Evolutionary conservation across 75 land plant species (phyloP).

Genomic region (Picea glauca): DNA sequence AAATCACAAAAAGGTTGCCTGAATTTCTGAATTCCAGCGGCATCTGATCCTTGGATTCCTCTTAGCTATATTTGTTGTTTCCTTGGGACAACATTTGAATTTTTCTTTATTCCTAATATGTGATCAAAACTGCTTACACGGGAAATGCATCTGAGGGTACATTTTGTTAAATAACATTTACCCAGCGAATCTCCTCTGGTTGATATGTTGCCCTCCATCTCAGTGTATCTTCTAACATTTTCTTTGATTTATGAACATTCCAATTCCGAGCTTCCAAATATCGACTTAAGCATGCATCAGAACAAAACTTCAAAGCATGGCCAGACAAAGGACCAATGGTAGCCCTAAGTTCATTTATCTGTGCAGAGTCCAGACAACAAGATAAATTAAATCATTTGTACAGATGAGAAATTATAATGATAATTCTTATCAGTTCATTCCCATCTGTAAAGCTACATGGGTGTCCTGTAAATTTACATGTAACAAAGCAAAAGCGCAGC

Average conservation of each 20-base stretch:
- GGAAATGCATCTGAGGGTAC: background rate
- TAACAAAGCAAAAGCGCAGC: background rate
- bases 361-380: background rate
- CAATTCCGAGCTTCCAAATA: constrained; percentile 30
- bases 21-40: background rate
- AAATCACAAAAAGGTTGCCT: background rate
- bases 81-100: background rate
- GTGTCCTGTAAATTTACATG: background rate
- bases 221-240: constrained; percentile 24
- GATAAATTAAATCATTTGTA: background rate
- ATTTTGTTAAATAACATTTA: constrained; percentile 3
- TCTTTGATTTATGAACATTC: constrained; percentile 17
- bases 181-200: constrained; percentile 30
- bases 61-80: background rate
- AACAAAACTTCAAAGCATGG: constrained; percentile 4
- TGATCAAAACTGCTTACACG: background rate
- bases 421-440: no score
- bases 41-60: background rate
- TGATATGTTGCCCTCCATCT: constrained; percentile 23
- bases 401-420: background rate
- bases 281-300: constrained; percentile 24
- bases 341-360: constrained; percentile 16
- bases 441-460: background rate
- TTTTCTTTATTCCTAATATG: background rate
- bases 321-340: constrained; percentile 1